phyloP scores from a whole-genome alignment of 441 rosid genomes.

The Aleurites moluccanus region DNA sequence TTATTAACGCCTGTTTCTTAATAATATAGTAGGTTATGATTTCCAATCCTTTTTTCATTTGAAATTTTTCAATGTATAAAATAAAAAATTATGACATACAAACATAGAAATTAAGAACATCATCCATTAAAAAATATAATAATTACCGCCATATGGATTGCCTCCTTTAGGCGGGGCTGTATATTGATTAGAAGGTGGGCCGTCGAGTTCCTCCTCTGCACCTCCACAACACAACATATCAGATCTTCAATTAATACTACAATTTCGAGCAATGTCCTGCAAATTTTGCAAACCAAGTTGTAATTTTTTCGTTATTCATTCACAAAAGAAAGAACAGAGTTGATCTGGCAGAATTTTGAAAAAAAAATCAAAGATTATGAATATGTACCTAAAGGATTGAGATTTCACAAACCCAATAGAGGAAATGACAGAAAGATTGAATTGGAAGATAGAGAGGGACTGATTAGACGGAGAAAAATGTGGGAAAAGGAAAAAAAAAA shows the following conservation, averaged over 20 bases:
- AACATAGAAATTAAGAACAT: not conserved
- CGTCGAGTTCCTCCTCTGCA: conserved; percentile 67
- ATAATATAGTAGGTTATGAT: too few relatives aligned
- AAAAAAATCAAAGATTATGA: not conserved
- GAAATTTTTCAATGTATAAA: too few relatives aligned
- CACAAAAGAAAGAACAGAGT: too few relatives aligned
- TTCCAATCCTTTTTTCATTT: too few relatives aligned
- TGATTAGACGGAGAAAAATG: not conserved
- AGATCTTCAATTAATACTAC: not conserved
- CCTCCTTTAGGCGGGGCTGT: conserved; percentile 76
- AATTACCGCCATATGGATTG: conserved; percentile 45
- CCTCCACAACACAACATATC: conserved; percentile 89
- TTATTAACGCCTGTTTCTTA: too few relatives aligned
- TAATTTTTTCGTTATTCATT: too few relatives aligned
- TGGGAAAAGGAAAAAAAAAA: not conserved
- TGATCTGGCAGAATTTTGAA: too few relatives aligned
- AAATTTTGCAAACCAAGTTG: too few relatives aligned
- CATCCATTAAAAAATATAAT: not conserved
- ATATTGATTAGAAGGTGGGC: conserved; percentile 62
- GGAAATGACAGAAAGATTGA: conserved; percentile 2
- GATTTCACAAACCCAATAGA: conserved; percentile 22
- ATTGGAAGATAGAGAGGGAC: not conserved
- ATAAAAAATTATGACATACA: not conserved
- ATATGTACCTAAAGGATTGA: conserved; percentile 22
- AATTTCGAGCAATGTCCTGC: not conserved